These are phyloP conservation scores for Fusarium circinatum DNA, from an alignment of 2,329 filamentous ascomycete genomes.

Conservation along the genomic window DNA sequence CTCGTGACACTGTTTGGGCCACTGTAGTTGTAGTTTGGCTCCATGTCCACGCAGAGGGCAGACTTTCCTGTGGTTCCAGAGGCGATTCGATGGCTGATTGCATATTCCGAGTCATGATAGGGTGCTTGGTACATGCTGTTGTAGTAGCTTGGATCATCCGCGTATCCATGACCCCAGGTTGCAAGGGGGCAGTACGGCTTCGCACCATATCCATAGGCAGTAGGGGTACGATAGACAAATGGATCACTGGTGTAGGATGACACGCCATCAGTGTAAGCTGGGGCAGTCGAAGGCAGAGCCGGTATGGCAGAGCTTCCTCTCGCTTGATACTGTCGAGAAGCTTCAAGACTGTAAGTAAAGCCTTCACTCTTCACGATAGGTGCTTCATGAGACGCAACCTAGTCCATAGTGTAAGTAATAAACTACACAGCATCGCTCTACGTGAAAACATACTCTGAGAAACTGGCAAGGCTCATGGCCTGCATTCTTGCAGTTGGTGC, in stretches of 20 bases:
- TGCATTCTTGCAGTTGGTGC: conserved; percentile 82
- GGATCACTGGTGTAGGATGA: conserved; percentile 27
- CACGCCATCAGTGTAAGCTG: conserved; percentile 34
- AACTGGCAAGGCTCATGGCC: conserved; percentile 80
- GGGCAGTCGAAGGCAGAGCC: conserved; percentile 16
- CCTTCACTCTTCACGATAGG: conserved; percentile 37
- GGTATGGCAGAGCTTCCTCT: conserved; percentile 35
- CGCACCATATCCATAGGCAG: conserved; percentile 39
- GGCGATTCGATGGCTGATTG: conserved; percentile 44
- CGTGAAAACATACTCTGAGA: conserved; percentile 72
- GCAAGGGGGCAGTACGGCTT: conserved; percentile 43
- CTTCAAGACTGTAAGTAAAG: conserved; percentile 46
- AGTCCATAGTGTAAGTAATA: background rate
- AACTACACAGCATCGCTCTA: background rate
- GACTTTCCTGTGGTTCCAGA: conserved; percentile 32
- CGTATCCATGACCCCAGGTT: conserved; percentile 41
- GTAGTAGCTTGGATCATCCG: conserved; percentile 41
- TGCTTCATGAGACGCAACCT: conserved; percentile 50
- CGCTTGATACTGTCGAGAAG: conserved; percentile 47
- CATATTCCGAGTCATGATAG: conserved; percentile 41
- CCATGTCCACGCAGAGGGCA: conserved; percentile 43
- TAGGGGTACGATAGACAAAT: conserved; percentile 32
- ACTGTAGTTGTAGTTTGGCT: conserved; percentile 43
- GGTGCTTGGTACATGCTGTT: conserved; percentile 40
- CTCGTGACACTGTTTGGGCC: conserved; percentile 20